Conservation (phyloP, 495 filamentous ascomycete species). For the Lasiosphaeris hirsuta region DNA sequence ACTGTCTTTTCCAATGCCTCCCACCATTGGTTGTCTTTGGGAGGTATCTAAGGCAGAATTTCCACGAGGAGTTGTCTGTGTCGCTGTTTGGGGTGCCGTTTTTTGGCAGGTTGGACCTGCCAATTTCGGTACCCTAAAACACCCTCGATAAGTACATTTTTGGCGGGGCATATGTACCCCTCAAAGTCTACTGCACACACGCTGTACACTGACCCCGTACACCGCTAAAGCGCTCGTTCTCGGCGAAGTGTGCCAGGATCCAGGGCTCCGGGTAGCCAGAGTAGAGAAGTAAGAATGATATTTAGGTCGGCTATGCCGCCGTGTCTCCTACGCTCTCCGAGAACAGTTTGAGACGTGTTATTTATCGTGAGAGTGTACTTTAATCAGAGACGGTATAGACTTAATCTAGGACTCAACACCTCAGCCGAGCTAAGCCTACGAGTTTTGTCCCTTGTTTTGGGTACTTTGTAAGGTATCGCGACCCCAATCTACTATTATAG, state of each 20-base stretch:
- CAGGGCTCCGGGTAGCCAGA: not conserved
- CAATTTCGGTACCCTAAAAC: slow-evolving; percentile 8
- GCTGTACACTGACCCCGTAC: slow-evolving; percentile 2
- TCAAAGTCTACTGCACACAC: slow-evolving; percentile 9
- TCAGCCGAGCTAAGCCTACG: not conserved
- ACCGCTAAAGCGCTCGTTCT: not conserved
- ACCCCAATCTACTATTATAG: no score
- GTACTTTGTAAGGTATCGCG: no score
- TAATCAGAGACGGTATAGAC: not conserved
- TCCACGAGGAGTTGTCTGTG: no score
- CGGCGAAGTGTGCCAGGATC: not conserved
- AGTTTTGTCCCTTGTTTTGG: no score
- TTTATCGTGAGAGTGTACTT: not conserved
- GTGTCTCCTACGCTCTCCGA: not conserved
- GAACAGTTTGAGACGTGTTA: not conserved
- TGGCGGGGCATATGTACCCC: slow-evolving; percentile 11
- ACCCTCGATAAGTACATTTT: slow-evolving; percentile 16
- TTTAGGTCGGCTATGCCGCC: not conserved
- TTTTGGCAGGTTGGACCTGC: no score
- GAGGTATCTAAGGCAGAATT: no score
- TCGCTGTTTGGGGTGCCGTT: no score
- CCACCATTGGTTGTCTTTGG: no score
- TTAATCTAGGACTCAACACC: not conserved
- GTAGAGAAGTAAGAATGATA: not conserved
- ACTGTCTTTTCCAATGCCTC: no score